A percentile compares a stretch with the other conserved stretches of the same genome.
Evolutionary conservation across 257 asterid species (phyloP).

Genomic region (Orobanche coerulescens): DNA sequence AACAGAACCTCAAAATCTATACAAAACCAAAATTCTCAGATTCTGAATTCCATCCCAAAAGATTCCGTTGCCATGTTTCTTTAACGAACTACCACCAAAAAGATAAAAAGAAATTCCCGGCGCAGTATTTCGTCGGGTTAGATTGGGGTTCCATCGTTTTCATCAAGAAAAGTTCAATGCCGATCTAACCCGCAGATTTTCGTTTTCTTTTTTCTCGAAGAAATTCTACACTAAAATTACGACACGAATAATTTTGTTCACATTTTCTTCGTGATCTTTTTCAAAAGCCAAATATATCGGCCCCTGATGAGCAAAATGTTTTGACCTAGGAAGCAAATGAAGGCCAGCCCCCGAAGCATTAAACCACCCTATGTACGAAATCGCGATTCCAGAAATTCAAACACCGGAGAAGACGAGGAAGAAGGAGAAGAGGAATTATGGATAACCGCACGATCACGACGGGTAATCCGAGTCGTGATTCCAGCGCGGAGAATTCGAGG

Average conservation of each 20-base stretch:
- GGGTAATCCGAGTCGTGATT: neutral
- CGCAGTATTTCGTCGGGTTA: neutral
- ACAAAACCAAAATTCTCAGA: too few relatives aligned
- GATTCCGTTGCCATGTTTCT: too few relatives aligned
- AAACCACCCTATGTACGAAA: neutral
- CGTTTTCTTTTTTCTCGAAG: neutral
- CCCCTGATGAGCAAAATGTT: neutral
- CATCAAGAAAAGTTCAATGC: neutral
- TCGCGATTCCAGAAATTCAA: neutral
- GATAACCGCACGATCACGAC: conserved; percentile 8
- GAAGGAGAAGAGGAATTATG: neutral
- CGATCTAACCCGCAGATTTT: conserved; percentile 16
- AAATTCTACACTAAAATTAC: neutral
- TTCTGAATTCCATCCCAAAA: too few relatives aligned
- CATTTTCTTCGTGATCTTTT: neutral
- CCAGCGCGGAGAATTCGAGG: conserved; percentile 23
- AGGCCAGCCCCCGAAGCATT: neutral
- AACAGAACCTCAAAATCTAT: too few relatives aligned
- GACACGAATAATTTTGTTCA: neutral
- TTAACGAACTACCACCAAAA: too few relatives aligned
- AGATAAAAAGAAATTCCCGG: neutral
- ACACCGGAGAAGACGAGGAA: neutral
- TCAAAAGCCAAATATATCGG: neutral
- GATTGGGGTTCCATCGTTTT: conserved; percentile 1
- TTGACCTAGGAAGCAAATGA: neutral